Evolutionary conservation across 768 basidiomycete species (phyloP).

Genomic region (Collybiopsis luxurians): DNA sequence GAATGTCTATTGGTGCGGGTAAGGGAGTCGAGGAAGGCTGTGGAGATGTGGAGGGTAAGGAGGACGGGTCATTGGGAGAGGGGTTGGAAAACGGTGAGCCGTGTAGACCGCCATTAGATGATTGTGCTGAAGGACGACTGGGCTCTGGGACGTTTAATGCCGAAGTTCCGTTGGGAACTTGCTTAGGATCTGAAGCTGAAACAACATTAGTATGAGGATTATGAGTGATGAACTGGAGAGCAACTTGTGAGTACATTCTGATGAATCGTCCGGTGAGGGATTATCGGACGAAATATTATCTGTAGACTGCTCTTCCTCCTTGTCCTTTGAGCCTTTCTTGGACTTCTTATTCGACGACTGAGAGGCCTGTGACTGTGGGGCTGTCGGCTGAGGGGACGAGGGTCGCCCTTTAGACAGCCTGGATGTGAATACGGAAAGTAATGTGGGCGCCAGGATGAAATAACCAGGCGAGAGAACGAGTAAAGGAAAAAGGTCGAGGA

Average conservation of each 20-base stretch:
- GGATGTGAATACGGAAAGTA: conserved; percentile 73
- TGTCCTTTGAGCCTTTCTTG: conserved; percentile 70
- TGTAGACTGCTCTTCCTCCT: conserved; percentile 49
- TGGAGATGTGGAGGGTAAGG: conserved; percentile 39
- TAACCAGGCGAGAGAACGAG: conserved; percentile 1
- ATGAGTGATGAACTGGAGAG: conserved; percentile 40
- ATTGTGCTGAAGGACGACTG: conserved; percentile 17
- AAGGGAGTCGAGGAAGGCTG: conserved; percentile 40
- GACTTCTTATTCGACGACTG: conserved; percentile 83
- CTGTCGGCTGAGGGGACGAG: conserved; percentile 64
- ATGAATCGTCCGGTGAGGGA: conserved; percentile 36
- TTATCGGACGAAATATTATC: conserved; percentile 39
- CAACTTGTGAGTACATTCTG: conserved; percentile 33
- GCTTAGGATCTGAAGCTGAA: conserved; percentile 35
- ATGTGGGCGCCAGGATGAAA: conserved; percentile 78
- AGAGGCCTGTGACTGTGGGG: conserved; percentile 64
- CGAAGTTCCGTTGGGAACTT: conserved; percentile 41
- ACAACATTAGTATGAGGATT: conserved; percentile 32
- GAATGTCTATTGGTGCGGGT: conserved; percentile 70
- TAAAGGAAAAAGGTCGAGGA: conserved; percentile 11
- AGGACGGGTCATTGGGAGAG: conserved; percentile 29
- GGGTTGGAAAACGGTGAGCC: conserved; percentile 37
- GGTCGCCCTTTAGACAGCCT: conserved; percentile 70
- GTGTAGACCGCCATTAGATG: conserved; percentile 12
- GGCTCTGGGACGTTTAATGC: conserved; percentile 44